Evolutionary conservation across 177 flowering plant species (phyloP), one percentile per base, ranked within the genome.

Genomic region (Tripterygium wilfordii): DNA sequence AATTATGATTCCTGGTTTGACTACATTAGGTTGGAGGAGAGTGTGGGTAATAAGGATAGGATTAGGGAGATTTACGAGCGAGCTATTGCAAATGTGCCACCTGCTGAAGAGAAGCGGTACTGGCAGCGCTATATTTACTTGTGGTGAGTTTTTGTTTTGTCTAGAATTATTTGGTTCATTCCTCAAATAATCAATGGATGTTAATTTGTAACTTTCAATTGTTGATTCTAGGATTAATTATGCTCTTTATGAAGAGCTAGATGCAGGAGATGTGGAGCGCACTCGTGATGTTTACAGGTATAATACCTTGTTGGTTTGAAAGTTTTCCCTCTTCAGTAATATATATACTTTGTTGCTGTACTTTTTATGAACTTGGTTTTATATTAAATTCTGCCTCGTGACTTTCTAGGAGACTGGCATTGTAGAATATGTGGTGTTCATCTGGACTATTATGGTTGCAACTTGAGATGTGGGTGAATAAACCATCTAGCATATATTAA

Each of bases 1-100:
- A 84, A 82, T 46, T 92, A 92, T 65, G 98, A 92, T 61, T 49
- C 80, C 0, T 92, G 96, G 98, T 92, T 92, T 63, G 96, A 92
- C 59, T 88, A 92, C 40, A 76, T 88, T 20, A 64, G 96, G 23
- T 54, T 92, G 62, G 98, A 92, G 41, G 98, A 92, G 57, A 83
- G 76, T 61, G 82, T 67, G 10, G 95, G 95, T 10, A 69, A 64
- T 31, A 82, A 71, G 44, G 79, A 60, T 19, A 77, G 85, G 60
- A 69, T 78, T 37, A 75, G 96, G 52, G 96, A 92, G 29, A 82
- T 86, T 4, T 92, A 86, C 50, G 94, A 86, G 66, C 53, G 96
- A 12, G 98, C 98, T 0, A 92, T 92, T 53, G 94, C 94, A 3
- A 86, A 92, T 75, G 76, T 92, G 10, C 98, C 98, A 32, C 96